A percentile compares a stretch with the other conserved stretches of the same genome.
These are phyloP conservation scores for Coprinopsis cinerea DNA, from an alignment of 768 basidiomycete species.

Conservation along the genomic window DNA sequence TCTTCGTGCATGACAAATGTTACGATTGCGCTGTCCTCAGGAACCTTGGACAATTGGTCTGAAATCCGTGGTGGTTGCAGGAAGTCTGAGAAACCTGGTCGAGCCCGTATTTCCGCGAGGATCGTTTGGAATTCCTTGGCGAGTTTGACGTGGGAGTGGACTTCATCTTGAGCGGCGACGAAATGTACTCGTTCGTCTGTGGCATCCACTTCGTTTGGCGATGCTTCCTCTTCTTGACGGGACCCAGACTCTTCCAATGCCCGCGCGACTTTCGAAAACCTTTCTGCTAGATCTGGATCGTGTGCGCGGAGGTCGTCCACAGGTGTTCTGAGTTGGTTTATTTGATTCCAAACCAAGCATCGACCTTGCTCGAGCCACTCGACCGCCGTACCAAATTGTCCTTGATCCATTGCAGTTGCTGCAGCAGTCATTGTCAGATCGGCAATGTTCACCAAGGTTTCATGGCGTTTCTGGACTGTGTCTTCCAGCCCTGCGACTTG, in stretches of 20 bases:
- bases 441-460: not conserved
- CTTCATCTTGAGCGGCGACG: constrained; percentile 14
- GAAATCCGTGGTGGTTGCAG: constrained; percentile 12
- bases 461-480: constrained; percentile 2
- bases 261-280: constrained; percentile 10
- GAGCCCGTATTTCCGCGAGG: constrained; percentile 8
- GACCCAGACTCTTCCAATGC: constrained; percentile 11
- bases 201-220: not conserved
- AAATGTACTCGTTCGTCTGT: not conserved
- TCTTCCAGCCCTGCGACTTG: constrained; percentile 4
- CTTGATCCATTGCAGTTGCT: constrained; percentile 18
- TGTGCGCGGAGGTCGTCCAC: constrained; percentile 14
- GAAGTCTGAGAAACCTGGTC: constrained; percentile 19
- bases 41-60: constrained; percentile 7
- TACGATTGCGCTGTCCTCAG: constrained; percentile 15
- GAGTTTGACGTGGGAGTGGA: constrained; percentile 11
- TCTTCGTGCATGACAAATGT: constrained; percentile 14
- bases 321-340: constrained; percentile 19
- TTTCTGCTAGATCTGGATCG: constrained; percentile 11
- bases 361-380: constrained; percentile 30
- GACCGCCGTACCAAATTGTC: constrained; percentile 20
- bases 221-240: not conserved
- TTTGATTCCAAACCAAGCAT: constrained; percentile 23
- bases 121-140: constrained; percentile 17
- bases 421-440: constrained; percentile 15